Percentiles rank a stretch among this genome's conserved stretches.
Evolutionary conservation across 306 rosid species (phyloP).

Genomic region (Hippophae rhamnoides): DNA sequence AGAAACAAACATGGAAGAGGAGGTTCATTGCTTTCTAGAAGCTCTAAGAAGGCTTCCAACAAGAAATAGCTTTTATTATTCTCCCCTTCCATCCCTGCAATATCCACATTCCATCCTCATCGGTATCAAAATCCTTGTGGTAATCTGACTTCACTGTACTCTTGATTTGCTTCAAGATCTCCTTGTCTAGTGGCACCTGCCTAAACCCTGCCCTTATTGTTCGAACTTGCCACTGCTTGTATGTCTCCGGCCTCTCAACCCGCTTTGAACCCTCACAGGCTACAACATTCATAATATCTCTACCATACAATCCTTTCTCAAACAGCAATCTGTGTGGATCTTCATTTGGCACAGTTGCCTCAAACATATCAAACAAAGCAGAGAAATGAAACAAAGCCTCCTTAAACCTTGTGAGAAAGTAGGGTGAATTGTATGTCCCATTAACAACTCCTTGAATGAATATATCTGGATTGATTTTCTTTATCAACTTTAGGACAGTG

Average conservation of each 20-base stretch:
- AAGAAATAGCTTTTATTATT: slow-evolving; percentile 49
- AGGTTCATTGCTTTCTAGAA: no score
- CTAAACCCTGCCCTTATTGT: slow-evolving; percentile 64
- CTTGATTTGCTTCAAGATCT: slow-evolving; percentile 33
- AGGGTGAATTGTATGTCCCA: slow-evolving; percentile 67
- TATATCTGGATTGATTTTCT: slow-evolving; percentile 54
- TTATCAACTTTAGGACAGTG: slow-evolving; percentile 47
- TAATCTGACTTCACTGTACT: slow-evolving; percentile 40
- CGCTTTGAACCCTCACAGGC: slow-evolving; percentile 74
- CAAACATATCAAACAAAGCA: slow-evolving; percentile 64
- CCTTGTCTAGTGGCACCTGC: slow-evolving; percentile 42
- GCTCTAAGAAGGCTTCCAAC: slow-evolving; percentile 51
- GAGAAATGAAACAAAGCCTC: slow-evolving; percentile 74
- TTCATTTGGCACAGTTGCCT: slow-evolving; percentile 49
- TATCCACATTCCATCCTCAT: slow-evolving; percentile 64
- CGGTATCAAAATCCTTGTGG: slow-evolving; percentile 55
- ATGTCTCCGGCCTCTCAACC: slow-evolving; percentile 78
- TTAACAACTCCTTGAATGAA: slow-evolving; percentile 64
- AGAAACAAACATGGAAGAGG: no score
- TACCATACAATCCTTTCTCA: slow-evolving; percentile 54
- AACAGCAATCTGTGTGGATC: slow-evolving; percentile 38
- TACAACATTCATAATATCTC: slow-evolving; percentile 59
- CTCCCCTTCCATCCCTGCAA: slow-evolving; percentile 86
- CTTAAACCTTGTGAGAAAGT: slow-evolving; percentile 56
- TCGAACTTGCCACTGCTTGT: slow-evolving; percentile 78